Percentiles rank a stretch among this genome's conserved stretches.
These are phyloP conservation scores for Pythium chondricola DNA, from an alignment of 352 stramenopile species.

Conservation along the genomic window DNA sequence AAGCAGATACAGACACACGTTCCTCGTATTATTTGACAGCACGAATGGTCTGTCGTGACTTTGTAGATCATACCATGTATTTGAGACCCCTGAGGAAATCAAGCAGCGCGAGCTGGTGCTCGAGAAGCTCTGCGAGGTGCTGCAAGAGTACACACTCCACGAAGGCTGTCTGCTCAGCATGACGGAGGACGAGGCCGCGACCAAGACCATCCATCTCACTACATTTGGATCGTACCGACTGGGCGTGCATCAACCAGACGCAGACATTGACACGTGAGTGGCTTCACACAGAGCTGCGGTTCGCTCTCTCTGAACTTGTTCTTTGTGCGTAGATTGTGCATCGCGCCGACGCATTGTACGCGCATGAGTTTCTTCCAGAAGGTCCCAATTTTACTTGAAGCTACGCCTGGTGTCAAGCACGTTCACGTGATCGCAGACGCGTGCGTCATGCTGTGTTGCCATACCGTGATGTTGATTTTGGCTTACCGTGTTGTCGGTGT, in stretches of 20 bases:
- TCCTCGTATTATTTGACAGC: not conserved
- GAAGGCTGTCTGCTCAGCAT: slow-evolving; percentile 39
- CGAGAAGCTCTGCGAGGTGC: slow-evolving; percentile 44
- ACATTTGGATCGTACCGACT: slow-evolving; percentile 92
- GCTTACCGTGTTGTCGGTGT: no score
- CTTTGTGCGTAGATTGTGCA: slow-evolving; percentile 49
- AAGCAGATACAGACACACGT: not conserved
- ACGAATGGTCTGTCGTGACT: not conserved
- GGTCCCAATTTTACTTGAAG: slow-evolving; percentile 71
- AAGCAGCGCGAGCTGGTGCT: slow-evolving; percentile 60
- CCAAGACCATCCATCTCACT: slow-evolving; percentile 54
- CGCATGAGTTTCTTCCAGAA: slow-evolving; percentile 86
- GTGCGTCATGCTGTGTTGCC: slow-evolving; percentile 29
- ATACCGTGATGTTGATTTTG: no score
- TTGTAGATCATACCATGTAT: slow-evolving; percentile 50
- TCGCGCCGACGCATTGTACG: slow-evolving; percentile 78
- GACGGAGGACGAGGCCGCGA: slow-evolving; percentile 35
- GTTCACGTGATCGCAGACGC: slow-evolving; percentile 85
- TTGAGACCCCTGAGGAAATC: slow-evolving; percentile 69
- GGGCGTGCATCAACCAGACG: slow-evolving; percentile 77
- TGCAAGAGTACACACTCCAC: slow-evolving; percentile 77
- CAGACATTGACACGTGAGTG: slow-evolving; percentile 80
- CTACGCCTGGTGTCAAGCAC: slow-evolving; percentile 52
- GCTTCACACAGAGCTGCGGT: not conserved
- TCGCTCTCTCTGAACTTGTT: not conserved